A percentile compares a stretch with the other conserved stretches of the same genome.
Evolutionary conservation across 2,329 filamentous ascomycete species (phyloP).

Genomic region (Phoma sp.): DNA sequence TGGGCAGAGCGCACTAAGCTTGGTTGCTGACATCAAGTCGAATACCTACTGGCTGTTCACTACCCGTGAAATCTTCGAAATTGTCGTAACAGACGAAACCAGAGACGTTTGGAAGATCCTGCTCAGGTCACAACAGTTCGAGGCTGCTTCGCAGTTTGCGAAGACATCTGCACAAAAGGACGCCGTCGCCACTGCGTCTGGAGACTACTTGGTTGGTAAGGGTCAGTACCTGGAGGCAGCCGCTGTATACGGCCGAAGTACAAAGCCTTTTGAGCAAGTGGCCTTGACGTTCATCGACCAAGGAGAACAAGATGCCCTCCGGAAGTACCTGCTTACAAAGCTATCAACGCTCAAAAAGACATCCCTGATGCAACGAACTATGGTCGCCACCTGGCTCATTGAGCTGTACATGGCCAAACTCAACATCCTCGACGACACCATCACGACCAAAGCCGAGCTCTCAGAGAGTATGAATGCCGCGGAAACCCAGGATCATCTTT

Average conservation of each 20-base stretch:
- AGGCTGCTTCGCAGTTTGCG: constrained; percentile 84
- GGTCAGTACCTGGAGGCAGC: constrained; percentile 87
- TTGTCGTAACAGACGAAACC: constrained; percentile 88
- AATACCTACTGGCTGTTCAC: constrained; percentile 99
- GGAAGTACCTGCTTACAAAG: constrained; percentile 88
- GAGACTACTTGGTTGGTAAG: constrained; percentile 83
- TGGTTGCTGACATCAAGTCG: constrained; percentile 89
- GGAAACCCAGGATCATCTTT: constrained; percentile 75
- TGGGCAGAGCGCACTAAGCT: constrained; percentile 79
- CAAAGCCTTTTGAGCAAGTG: constrained; percentile 96
- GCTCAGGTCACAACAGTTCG: constrained; percentile 84
- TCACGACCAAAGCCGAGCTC: constrained; percentile 85
- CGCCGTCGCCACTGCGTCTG: constrained; percentile 87
- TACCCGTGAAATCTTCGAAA: constrained; percentile 87
- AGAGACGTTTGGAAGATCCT: constrained; percentile 95
- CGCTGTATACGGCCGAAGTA: constrained; percentile 89
- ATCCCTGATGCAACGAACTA: constrained; percentile 87
- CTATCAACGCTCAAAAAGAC: constrained; percentile 81
- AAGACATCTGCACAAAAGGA: constrained; percentile 83
- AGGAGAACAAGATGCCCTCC: constrained; percentile 85
- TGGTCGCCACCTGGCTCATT: constrained; percentile 94
- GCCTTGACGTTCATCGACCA: constrained; percentile 89
- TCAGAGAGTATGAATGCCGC: constrained; percentile 73
- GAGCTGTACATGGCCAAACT: constrained; percentile 98
- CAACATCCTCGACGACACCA: constrained; percentile 91